Conservation (phyloP, 495 filamentous ascomycete species). For the Sabuloglossum arenarium region DNA sequence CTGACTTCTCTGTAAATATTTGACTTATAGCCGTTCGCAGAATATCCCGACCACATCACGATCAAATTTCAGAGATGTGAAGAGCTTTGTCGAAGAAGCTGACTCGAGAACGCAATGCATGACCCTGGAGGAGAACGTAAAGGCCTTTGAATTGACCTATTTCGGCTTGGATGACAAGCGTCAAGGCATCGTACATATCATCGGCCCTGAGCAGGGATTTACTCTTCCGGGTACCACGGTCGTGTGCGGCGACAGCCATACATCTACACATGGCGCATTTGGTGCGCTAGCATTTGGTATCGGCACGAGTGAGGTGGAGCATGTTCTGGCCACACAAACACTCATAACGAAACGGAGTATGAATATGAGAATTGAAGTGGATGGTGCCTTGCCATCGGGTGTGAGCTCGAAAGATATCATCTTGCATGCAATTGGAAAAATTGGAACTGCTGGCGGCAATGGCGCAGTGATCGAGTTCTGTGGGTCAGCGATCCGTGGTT, state of each 20-base stretch:
- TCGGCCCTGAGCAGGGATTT: slow-evolving; percentile 98
- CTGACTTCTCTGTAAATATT: background rate
- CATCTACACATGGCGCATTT: slow-evolving; percentile 93
- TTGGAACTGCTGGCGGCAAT: slow-evolving; percentile 88
- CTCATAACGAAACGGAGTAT: slow-evolving; percentile 87
- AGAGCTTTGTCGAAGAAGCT: slow-evolving; percentile 70
- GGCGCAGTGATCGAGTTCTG: slow-evolving; percentile 94
- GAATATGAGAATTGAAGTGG: slow-evolving; percentile 95
- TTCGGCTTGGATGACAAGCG: slow-evolving; percentile 92
- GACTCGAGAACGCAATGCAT: slow-evolving; percentile 87
- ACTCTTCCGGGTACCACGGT: slow-evolving; percentile 94
- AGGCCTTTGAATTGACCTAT: slow-evolving; percentile 89
- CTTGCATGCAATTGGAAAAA: slow-evolving; percentile 79
- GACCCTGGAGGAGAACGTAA: slow-evolving; percentile 92
- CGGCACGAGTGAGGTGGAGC: slow-evolving; percentile 94
- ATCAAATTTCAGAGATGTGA: slow-evolving; percentile 74
- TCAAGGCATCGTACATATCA: slow-evolving; percentile 96
- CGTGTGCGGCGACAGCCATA: slow-evolving; percentile 94
- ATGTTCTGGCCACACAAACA: slow-evolving; percentile 90
- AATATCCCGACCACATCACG: slow-evolving; percentile 81
- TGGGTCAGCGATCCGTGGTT: slow-evolving; percentile 66
- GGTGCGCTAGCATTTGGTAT: slow-evolving; percentile 93
- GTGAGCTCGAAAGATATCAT: slow-evolving; percentile 95
- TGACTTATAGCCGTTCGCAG: slow-evolving; percentile 22
- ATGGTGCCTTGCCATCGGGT: slow-evolving; percentile 73